Percentiles rank a stretch among this genome's conserved stretches.
These are phyloP conservation scores for Stagonosporopsis cucurbitacearum DNA, from an alignment of 2,329 filamentous ascomycete genomes.

Conservation along the genomic window DNA sequence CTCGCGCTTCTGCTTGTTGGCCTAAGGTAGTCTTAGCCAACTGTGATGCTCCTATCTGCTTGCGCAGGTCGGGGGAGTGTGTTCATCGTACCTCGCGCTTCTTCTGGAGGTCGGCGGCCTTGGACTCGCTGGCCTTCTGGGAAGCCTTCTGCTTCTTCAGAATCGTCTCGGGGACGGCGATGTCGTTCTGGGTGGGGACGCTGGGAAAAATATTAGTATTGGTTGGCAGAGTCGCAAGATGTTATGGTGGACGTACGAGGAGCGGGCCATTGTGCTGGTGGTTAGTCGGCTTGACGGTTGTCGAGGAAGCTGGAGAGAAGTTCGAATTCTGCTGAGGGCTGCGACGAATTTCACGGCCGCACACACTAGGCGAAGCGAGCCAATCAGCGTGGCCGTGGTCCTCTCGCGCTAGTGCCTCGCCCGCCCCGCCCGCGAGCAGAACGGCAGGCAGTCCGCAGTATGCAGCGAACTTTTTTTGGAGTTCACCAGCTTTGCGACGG, in stretches of 20 bases:
- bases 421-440: neutral
- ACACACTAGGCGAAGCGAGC: slow-evolving; percentile 19
- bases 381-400: neutral
- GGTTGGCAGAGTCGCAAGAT: neutral
- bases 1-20: slow-evolving; percentile 97
- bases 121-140: slow-evolving; percentile 96
- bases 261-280: slow-evolving; percentile 48
- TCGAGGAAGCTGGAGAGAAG: slow-evolving; percentile 35
- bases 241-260: slow-evolving; percentile 35
- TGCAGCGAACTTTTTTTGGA: slow-evolving; percentile 34
- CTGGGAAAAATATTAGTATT: slow-evolving; percentile 45
- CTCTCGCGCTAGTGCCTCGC: neutral
- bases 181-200: slow-evolving; percentile 92
- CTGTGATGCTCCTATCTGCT: slow-evolving; percentile 47
- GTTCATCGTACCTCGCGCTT: slow-evolving; percentile 90
- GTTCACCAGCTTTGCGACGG: slow-evolving; percentile 31
- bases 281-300: slow-evolving; percentile 43
- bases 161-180: slow-evolving; percentile 98
- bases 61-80: slow-evolving; percentile 46
- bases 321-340: slow-evolving; percentile 12
- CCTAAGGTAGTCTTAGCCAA: slow-evolving; percentile 64
- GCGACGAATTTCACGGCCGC: slow-evolving; percentile 1
- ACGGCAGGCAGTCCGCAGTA: neutral
- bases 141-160: slow-evolving; percentile 99
- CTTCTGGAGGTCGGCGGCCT: slow-evolving; percentile 79